phyloP scores from a whole-genome alignment of 108 stramenopile genomes.

The Seminavis robusta region DNA sequence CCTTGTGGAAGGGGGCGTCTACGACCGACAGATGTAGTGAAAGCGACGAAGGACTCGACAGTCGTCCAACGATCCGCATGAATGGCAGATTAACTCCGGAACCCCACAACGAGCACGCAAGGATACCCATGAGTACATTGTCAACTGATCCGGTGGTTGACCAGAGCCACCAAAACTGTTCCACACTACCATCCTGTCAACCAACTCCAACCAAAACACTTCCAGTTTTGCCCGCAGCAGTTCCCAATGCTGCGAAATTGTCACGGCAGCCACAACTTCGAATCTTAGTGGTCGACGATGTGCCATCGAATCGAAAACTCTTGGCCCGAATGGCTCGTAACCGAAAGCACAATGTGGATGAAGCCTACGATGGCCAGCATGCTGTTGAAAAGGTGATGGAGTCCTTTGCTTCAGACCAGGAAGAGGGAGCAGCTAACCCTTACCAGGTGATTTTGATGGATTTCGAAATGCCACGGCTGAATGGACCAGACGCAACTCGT shows the following conservation, averaged over 20 bases:
- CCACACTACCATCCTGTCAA: too few species aligned
- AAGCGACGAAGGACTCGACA: not conserved
- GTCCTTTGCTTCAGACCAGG: not conserved
- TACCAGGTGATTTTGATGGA: constrained; percentile 12
- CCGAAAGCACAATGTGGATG: constrained; percentile 2
- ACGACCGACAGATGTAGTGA: too few species aligned
- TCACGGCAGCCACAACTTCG: too few species aligned
- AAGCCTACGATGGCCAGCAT: constrained; percentile 19
- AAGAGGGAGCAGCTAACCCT: not conserved
- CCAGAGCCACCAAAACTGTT: too few species aligned
- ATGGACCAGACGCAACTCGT: constrained; percentile 28
- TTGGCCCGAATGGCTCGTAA: constrained; percentile 7
- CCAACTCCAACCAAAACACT: too few species aligned
- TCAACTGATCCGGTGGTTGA: too few species aligned
- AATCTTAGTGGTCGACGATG: constrained; percentile 27
- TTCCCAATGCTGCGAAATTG: too few species aligned
- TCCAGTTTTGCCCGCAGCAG: too few species aligned
- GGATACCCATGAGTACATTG: not conserved
- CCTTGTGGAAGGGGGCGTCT: too few species aligned
- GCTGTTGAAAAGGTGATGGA: constrained; percentile 14
- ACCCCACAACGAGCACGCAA: not conserved
- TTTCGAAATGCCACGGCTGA: constrained; percentile 30
- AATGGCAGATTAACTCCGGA: too few species aligned
- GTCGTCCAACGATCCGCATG: not conserved
- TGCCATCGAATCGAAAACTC: constrained; percentile 28